phyloP scores from a whole-genome alignment of 495 filamentous ascomycete genomes.

The Daldinia grandis region DNA sequence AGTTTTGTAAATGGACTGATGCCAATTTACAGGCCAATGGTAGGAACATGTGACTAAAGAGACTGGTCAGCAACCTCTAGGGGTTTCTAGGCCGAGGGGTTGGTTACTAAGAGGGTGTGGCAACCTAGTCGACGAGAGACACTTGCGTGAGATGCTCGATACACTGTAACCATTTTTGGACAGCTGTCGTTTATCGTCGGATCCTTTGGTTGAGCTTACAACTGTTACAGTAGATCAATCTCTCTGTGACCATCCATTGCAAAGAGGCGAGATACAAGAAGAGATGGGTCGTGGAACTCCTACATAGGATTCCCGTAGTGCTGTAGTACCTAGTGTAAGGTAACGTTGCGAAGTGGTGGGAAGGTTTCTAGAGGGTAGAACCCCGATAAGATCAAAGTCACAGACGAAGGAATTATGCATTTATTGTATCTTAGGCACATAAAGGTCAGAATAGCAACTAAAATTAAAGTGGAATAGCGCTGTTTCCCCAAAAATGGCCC shows the following conservation, averaged over 20 bases:
- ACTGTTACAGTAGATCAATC: slow-evolving; percentile 17
- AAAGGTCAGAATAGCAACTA: background rate
- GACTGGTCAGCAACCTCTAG: slow-evolving; percentile 41
- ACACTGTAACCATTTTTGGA: slow-evolving; percentile 24
- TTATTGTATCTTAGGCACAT: background rate
- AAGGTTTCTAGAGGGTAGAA: slow-evolving; percentile 3
- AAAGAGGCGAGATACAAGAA: slow-evolving; percentile 7
- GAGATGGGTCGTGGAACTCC: slow-evolving; percentile 29
- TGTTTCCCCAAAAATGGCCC: background rate
- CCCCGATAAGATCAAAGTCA: slow-evolving; percentile 2
- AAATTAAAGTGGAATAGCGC: background rate
- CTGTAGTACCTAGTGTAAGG: slow-evolving; percentile 24
- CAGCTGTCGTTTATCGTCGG: slow-evolving; percentile 25
- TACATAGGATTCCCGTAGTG: slow-evolving; percentile 6
- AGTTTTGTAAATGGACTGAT: slow-evolving; percentile 41
- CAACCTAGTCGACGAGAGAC: slow-evolving; percentile 29
- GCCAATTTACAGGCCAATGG: slow-evolving; percentile 33
- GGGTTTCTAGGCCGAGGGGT: slow-evolving; percentile 29
- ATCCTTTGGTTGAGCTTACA: slow-evolving; percentile 3
- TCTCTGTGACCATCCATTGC: slow-evolving; percentile 38
- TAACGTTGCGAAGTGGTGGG: slow-evolving; percentile 47
- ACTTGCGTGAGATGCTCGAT: slow-evolving; percentile 8
- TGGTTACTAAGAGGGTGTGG: slow-evolving; percentile 34
- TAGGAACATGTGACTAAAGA: slow-evolving; percentile 42
- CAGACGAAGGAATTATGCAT: background rate